Conservation (phyloP, 2,329 filamentous ascomycete species). For the Ceratocystis variospora region DNA sequence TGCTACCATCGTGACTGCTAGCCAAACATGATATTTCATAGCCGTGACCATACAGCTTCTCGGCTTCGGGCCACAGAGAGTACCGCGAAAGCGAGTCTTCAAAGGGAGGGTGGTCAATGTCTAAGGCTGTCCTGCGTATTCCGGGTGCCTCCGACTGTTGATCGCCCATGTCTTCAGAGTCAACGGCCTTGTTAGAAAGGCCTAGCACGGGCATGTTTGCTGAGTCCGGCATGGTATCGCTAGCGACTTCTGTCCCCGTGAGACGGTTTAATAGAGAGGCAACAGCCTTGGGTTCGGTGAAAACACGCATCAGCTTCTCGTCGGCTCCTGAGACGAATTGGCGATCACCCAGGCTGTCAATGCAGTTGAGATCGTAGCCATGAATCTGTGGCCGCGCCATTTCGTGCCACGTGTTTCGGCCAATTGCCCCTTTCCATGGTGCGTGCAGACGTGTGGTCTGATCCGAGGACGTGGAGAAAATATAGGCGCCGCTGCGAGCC, state of each 20-base stretch:
- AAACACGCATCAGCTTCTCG: slow-evolving; percentile 94
- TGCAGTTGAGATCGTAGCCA: slow-evolving; percentile 93
- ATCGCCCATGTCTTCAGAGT: slow-evolving; percentile 39
- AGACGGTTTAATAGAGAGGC: slow-evolving; percentile 58
- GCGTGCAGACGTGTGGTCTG: slow-evolving; percentile 86
- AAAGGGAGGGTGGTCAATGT: slow-evolving; percentile 60
- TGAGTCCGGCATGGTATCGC: slow-evolving; percentile 56
- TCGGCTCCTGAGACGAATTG: slow-evolving; percentile 91
- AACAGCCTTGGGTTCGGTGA: slow-evolving; percentile 74
- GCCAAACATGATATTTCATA: slow-evolving; percentile 90
- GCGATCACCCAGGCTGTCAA: slow-evolving; percentile 56
- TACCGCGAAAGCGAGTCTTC: slow-evolving; percentile 83
- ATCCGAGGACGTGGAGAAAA: slow-evolving; percentile 79
- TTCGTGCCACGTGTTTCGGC: slow-evolving; percentile 67
- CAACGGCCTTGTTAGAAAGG: slow-evolving; percentile 86
- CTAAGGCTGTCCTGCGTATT: slow-evolving; percentile 46
- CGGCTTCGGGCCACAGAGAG: slow-evolving; percentile 87
- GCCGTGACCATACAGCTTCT: slow-evolving; percentile 95
- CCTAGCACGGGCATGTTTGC: slow-evolving; percentile 92
- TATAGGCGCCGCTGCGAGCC: slow-evolving; percentile 67
- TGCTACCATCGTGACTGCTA: slow-evolving; percentile 54
- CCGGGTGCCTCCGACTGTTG: neutral
- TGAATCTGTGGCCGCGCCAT: slow-evolving; percentile 93
- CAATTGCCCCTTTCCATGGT: slow-evolving; percentile 47
- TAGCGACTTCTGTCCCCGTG: slow-evolving; percentile 34